Evolutionary conservation across 2,329 filamentous ascomycete species (phyloP).

Genomic region (Fusarium nanum): DNA sequence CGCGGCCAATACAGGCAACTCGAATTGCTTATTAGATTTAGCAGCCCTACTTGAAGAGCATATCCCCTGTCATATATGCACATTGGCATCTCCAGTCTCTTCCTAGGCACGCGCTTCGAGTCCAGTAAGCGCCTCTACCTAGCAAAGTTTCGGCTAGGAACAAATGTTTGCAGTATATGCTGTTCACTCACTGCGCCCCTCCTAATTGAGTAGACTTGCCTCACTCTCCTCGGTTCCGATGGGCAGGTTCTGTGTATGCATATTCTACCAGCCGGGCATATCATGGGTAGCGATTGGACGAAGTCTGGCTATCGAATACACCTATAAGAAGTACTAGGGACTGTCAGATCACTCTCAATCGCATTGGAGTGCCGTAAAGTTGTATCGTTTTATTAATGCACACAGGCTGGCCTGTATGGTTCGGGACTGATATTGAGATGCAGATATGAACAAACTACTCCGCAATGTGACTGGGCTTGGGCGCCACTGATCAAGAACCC

Average conservation of each 20-base stretch:
- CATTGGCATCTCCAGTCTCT: conserved; percentile 20
- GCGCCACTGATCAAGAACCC: conserved; percentile 18
- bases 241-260: conserved; percentile 15
- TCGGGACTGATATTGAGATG: conserved; percentile 22
- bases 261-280: conserved; percentile 14
- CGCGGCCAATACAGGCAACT: conserved; percentile 24
- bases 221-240: conserved; percentile 24
- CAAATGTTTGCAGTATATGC: conserved; percentile 26
- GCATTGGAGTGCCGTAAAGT: background rate
- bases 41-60: conserved; percentile 28
- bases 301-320: background rate
- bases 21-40: conserved; percentile 34
- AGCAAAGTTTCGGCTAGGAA: conserved; percentile 38
- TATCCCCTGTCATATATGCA: conserved; percentile 28
- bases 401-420: conserved; percentile 1
- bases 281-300: conserved; percentile 18
- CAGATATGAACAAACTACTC: conserved; percentile 37
- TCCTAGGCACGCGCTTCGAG: conserved; percentile 22
- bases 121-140: conserved; percentile 40
- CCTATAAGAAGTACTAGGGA: background rate
- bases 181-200: conserved; percentile 30
- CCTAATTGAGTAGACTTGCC: conserved; percentile 21
- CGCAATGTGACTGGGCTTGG: conserved; percentile 33
- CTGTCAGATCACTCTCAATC: conserved; percentile 4
- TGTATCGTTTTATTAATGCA: conserved; percentile 8